These are phyloP conservation scores for Candida quercuum DNA, from an alignment of 805 yeast species.

Conservation along the genomic window DNA sequence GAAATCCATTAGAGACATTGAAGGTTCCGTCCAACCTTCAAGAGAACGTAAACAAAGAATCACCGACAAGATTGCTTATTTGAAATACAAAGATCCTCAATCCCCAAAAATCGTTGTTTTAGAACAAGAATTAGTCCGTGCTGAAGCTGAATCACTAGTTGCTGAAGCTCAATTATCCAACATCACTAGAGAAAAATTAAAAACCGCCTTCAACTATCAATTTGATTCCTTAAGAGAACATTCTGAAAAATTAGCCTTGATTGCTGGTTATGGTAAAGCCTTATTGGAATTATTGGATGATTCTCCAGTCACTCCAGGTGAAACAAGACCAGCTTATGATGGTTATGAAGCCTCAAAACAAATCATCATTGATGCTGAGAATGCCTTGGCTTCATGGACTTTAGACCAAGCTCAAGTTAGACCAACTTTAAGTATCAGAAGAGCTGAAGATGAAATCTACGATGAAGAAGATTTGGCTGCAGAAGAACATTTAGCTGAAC, in stretches of 20 bases:
- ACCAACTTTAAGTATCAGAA: conserved; percentile 69
- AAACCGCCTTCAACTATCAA: conserved; percentile 79
- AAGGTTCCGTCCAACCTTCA: conserved; percentile 83
- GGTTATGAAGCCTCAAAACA: conserved; percentile 88
- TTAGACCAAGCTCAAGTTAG: conserved; percentile 76
- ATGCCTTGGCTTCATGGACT: conserved; percentile 80
- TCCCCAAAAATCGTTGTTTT: conserved; percentile 72
- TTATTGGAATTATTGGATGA: conserved; percentile 78
- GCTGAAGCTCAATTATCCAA: conserved; percentile 90
- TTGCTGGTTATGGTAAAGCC: conserved; percentile 89
- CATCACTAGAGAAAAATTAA: conserved; percentile 81
- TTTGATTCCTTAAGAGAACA: conserved; percentile 83
- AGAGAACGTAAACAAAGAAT: conserved; percentile 82
- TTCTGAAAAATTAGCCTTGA: conserved; percentile 79
- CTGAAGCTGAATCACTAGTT: conserved; percentile 86
- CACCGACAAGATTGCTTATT: conserved; percentile 78
- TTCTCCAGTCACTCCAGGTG: conserved; percentile 86
- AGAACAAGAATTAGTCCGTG: conserved; percentile 87
- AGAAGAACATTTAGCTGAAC: conserved; percentile 45
- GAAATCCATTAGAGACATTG: conserved; percentile 78
- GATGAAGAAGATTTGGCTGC: conserved; percentile 46
- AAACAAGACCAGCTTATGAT: conserved; percentile 84
- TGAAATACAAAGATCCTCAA: conserved; percentile 82
- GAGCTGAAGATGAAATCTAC: conserved; percentile 47
- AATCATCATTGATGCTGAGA: conserved; percentile 81